phyloP scores from a whole-genome alignment of 345 rosid species.

The Camelina hispida region DNA sequence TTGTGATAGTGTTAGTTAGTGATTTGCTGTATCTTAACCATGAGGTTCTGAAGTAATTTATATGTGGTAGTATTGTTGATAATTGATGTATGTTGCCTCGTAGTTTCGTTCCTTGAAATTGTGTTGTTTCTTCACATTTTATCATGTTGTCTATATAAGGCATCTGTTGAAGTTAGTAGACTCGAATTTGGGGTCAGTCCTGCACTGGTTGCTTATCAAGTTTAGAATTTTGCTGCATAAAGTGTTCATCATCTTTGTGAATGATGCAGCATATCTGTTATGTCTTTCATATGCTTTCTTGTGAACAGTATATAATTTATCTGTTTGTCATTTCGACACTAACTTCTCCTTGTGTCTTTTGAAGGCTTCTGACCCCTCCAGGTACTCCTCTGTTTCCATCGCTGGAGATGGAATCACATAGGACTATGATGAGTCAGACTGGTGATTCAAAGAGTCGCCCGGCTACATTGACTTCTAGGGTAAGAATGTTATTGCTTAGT shows the following conservation, averaged over 20 bases:
- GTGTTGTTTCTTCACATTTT: conserved; percentile 19
- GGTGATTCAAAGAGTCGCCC: conserved; percentile 68
- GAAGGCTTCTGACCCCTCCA: conserved; percentile 96
- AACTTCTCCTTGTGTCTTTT: conserved; percentile 33
- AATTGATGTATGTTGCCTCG: not conserved
- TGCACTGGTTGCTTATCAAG: not conserved
- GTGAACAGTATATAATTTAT: not conserved
- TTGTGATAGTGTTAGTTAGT: not conserved
- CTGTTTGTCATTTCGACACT: not conserved
- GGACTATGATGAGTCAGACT: conserved; percentile 71
- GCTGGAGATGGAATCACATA: conserved; percentile 90
- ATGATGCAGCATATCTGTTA: conserved; percentile 5
- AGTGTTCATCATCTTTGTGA: conserved; percentile 8
- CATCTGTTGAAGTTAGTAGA: conserved; percentile 5
- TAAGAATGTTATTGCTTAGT: conserved; percentile 49
- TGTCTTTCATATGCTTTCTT: not conserved
- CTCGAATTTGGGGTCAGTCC: not conserved
- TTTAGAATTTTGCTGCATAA: not conserved
- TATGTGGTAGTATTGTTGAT: conserved; percentile 3
- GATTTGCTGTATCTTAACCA: not conserved
- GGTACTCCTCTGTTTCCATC: conserved; percentile 98
- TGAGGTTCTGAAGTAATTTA: conserved; percentile 1
- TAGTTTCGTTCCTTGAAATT: not conserved
- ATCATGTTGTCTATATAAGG: not conserved
- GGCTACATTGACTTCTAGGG: conserved; percentile 75